These are phyloP conservation scores for Phytophthora fragariaefolia DNA, from an alignment of 352 stramenopile genomes.

Conservation along the genomic window DNA sequence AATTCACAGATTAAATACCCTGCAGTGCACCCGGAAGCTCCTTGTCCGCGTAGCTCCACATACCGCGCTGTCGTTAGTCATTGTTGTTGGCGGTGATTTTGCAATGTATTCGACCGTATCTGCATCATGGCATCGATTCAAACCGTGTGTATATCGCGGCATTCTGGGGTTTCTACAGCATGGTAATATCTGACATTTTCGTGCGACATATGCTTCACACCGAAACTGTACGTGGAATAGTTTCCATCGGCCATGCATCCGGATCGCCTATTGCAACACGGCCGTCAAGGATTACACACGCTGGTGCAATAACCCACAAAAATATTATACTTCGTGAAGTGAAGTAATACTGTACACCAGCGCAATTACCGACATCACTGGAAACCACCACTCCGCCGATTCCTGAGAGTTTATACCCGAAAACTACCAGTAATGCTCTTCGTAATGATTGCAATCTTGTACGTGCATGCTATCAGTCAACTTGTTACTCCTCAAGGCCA, in stretches of 20 bases:
- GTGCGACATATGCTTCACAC: slow-evolving; percentile 18
- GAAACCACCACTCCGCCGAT: slow-evolving; percentile 5
- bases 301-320: neutral
- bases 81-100: slow-evolving; percentile 15
- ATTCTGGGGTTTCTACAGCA: slow-evolving; percentile 27
- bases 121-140: slow-evolving; percentile 17
- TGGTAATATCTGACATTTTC: slow-evolving; percentile 16
- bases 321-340: neutral
- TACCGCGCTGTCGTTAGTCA: slow-evolving; percentile 9
- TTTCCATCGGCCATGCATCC: neutral
- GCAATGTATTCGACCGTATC: slow-evolving; percentile 9
- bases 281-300: neutral
- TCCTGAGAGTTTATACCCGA: slow-evolving; percentile 11
- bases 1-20: slow-evolving; percentile 7
- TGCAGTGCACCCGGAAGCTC: slow-evolving; percentile 15
- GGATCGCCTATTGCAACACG: neutral
- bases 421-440: slow-evolving; percentile 20
- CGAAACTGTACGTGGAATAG: slow-evolving; percentile 16
- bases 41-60: neutral
- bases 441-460: slow-evolving; percentile 13
- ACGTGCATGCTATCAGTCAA: neutral
- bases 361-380: neutral
- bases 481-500: neutral
- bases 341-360: no score
- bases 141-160: slow-evolving; percentile 31